phyloP scores from a whole-genome alignment of 352 stramenopile species.

The Globisporangium sylvaticum region DNA sequence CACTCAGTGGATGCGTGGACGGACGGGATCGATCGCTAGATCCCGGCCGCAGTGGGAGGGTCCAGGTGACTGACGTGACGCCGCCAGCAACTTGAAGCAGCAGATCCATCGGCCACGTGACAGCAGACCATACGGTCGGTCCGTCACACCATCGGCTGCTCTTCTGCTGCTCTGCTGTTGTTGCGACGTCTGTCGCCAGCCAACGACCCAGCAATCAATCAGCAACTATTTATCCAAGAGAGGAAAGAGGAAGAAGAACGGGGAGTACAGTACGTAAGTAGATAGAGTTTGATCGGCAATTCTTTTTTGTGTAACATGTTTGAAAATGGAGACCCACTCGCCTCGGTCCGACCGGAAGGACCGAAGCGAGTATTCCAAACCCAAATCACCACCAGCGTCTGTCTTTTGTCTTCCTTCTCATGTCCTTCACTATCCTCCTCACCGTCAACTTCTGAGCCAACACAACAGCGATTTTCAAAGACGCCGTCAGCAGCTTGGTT shows the following conservation, averaged over 20 bases:
- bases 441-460: no score
- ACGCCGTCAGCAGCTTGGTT: background rate
- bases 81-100: background rate
- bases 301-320: background rate
- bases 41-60: conserved; percentile 9
- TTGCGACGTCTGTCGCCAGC: background rate
- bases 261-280: conserved; percentile 4
- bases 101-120: background rate
- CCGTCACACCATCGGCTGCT: background rate
- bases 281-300: conserved; percentile 9
- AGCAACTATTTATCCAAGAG: conserved; percentile 7
- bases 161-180: background rate
- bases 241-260: background rate
- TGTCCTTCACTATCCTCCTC: no score
- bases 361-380: background rate
- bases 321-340: conserved; percentile 6
- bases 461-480: background rate
- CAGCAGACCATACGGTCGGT: background rate
- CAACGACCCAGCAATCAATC: background rate
- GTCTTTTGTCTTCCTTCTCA: no score
- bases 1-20: background rate
- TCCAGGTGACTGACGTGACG: background rate
- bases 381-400: background rate
- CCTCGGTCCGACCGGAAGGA: conserved; percentile 15
- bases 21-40: conserved; percentile 13